Evolutionary conservation across 169 alveolate genomes (phyloP).

Genomic region (Cryptosporidium viatorum): DNA sequence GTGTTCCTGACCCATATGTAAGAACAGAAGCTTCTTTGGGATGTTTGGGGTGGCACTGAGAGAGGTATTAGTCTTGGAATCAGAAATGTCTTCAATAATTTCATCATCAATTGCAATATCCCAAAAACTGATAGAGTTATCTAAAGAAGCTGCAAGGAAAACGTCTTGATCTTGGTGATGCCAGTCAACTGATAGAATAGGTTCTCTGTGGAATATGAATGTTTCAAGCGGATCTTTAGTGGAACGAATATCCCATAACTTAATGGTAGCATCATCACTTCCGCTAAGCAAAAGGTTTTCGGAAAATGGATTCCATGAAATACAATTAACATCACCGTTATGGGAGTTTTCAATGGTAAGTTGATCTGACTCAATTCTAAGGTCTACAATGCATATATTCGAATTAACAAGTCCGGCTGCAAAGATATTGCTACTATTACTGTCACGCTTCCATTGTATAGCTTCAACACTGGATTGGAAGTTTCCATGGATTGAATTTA

Average conservation of each 20-base stretch:
- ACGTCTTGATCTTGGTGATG: constrained; percentile 53
- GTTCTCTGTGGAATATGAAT: constrained; percentile 53
- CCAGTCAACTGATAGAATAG: constrained; percentile 69
- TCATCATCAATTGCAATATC: constrained; percentile 61
- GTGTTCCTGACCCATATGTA: constrained; percentile 75
- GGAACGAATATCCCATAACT: constrained; percentile 57
- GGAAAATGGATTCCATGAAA: constrained; percentile 66
- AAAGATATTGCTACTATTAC: constrained; percentile 15
- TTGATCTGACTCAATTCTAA: constrained; percentile 15
- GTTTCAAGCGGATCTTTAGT: constrained; percentile 29
- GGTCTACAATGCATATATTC: constrained; percentile 45
- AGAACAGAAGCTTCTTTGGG: constrained; percentile 47
- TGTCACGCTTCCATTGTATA: constrained; percentile 56
- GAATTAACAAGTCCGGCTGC: constrained; percentile 73
- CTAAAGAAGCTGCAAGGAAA: constrained; percentile 67
- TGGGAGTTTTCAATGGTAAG: constrained; percentile 42
- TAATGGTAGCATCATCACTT: constrained; percentile 59
- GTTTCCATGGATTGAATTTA: constrained; percentile 8
- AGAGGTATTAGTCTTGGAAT: neutral
- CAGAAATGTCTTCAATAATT: neutral
- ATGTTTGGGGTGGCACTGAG: neutral
- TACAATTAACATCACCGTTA: constrained; percentile 67
- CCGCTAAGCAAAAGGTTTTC: constrained; percentile 67
- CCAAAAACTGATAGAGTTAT: constrained; percentile 73
- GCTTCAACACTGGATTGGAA: constrained; percentile 68